A percentile compares a stretch with the other conserved stretches of the same genome.
Conservation (phyloP, 1,139 yeast genomes). For the Spencermartinsiella ligniputridi region DNA sequence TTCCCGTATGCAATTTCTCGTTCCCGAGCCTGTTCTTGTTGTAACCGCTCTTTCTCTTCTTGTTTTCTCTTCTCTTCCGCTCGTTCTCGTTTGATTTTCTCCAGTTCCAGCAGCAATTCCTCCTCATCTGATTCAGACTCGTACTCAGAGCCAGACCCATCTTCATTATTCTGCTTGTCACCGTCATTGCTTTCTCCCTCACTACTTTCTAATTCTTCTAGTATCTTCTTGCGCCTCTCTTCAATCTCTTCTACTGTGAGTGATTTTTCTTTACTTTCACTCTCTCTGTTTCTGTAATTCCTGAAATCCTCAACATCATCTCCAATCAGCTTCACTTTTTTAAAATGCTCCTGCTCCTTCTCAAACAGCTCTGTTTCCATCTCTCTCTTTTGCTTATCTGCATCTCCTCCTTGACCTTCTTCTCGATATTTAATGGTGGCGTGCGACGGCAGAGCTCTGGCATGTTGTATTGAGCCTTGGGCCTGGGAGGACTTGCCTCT, state of each 20-base stretch:
- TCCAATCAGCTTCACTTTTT: conserved; percentile 21
- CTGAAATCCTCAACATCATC: conserved; percentile 19
- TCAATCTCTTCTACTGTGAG: conserved; percentile 6
- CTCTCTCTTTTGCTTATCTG: conserved; percentile 24
- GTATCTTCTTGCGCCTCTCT: conserved; percentile 39
- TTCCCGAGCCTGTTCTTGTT: conserved; percentile 35
- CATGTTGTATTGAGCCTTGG: conserved; percentile 52
- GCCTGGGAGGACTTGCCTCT: conserved; percentile 53
- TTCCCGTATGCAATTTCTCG: conserved; percentile 39
- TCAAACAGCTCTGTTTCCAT: conserved; percentile 21
- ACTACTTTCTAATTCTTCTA: conserved; percentile 38
- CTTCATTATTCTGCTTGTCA: conserved; percentile 24
- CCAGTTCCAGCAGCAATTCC: conserved; percentile 49
- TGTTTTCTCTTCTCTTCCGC: conserved; percentile 33
- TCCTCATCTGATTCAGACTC: conserved; percentile 29
- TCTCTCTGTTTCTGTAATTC: conserved; percentile 17
- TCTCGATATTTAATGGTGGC: conserved; percentile 57
- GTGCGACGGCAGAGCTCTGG: conserved; percentile 69
- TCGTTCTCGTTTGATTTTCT: conserved; percentile 46
- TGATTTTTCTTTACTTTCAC: conserved; percentile 8
- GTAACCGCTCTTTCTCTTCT: conserved; percentile 32
- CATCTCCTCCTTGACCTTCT: conserved; percentile 34
- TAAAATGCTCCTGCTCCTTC: conserved; percentile 10
- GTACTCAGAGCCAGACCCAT: conserved; percentile 25
- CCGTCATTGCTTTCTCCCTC: conserved; percentile 17